These are phyloP conservation scores for Chrysanthemum makinoi DNA, from an alignment of 129 eudicot genomes.

Conservation along the genomic window DNA sequence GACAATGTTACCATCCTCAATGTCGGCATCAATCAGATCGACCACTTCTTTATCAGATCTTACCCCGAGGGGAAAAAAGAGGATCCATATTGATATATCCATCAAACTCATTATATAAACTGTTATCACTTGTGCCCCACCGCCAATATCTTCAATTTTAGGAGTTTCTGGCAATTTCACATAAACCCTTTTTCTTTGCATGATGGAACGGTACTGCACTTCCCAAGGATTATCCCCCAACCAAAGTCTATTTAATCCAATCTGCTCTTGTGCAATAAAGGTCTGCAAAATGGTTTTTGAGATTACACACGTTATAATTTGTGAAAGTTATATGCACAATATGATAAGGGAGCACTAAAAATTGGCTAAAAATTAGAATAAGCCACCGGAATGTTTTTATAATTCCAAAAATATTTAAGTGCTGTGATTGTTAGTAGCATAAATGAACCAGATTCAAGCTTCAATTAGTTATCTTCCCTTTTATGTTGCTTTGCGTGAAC, in stretches of 20 bases:
- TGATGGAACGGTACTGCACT: slow-evolving; percentile 38
- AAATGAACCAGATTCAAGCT: too few species aligned
- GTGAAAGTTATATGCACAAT: too few species aligned
- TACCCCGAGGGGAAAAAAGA: slow-evolving; percentile 40
- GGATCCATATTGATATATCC: slow-evolving; percentile 40
- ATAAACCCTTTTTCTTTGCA: slow-evolving; percentile 50
- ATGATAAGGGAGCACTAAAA: too few species aligned
- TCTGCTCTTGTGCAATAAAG: slow-evolving; percentile 93
- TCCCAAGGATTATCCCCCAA: slow-evolving; percentile 46
- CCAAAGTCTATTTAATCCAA: slow-evolving; percentile 54
- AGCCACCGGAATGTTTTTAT: too few species aligned
- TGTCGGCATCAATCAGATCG: slow-evolving; percentile 56
- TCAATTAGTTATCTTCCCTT: too few species aligned
- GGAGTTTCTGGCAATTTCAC: slow-evolving; percentile 44
- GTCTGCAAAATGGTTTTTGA: slow-evolving; percentile 42
- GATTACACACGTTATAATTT: neutral
- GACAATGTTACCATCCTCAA: slow-evolving; percentile 38
- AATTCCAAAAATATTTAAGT: too few species aligned
- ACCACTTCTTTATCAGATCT: slow-evolving; percentile 40
- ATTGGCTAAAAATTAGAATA: too few species aligned
- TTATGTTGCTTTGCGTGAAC: too few species aligned
- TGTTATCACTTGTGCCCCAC: slow-evolving; percentile 55
- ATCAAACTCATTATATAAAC: slow-evolving; percentile 40
- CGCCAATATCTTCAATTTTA: slow-evolving; percentile 34
- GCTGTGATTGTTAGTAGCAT: too few species aligned